Conservation (phyloP, 495 filamentous ascomycete genomes). For the Penicillium cosmopolitanum region DNA sequence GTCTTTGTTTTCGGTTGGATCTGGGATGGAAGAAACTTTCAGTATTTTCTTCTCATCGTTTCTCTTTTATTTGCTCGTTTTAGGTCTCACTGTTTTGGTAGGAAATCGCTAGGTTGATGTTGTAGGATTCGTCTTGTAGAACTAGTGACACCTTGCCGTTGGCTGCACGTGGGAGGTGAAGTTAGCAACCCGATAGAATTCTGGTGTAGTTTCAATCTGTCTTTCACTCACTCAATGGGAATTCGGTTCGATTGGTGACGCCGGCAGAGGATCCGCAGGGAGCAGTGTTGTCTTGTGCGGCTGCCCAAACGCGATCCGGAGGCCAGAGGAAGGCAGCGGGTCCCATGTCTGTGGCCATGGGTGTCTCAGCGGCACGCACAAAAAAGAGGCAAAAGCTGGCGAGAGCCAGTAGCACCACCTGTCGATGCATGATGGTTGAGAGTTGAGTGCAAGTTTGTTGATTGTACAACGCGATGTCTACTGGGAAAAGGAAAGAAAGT, state of each 20-base stretch:
- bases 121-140: constrained; percentile 49
- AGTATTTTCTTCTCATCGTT: constrained; percentile 33
- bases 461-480: no score
- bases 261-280: constrained; percentile 50
- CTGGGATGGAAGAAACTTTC: constrained; percentile 43
- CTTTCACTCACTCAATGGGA: constrained; percentile 40
- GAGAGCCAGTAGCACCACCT: constrained; percentile 14
- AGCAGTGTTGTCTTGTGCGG: constrained; percentile 46
- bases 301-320: constrained; percentile 48
- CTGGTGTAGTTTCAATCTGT: no score
- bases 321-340: constrained; percentile 60
- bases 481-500: not conserved
- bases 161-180: constrained; percentile 16
- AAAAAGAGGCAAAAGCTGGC: constrained; percentile 9
- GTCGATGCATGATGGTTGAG: constrained; percentile 6
- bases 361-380: constrained; percentile 1
- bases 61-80: no score
- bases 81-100: constrained; percentile 18
- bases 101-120: constrained; percentile 50
- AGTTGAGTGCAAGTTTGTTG: no score
- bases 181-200: not conserved
- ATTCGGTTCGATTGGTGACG: constrained; percentile 45
- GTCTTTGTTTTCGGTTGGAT: constrained; percentile 47
- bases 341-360: constrained; percentile 46
- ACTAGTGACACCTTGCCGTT: constrained; percentile 41